phyloP scores from a whole-genome alignment of 352 stramenopile genomes.

The Globisporangium megalacanthum region DNA sequence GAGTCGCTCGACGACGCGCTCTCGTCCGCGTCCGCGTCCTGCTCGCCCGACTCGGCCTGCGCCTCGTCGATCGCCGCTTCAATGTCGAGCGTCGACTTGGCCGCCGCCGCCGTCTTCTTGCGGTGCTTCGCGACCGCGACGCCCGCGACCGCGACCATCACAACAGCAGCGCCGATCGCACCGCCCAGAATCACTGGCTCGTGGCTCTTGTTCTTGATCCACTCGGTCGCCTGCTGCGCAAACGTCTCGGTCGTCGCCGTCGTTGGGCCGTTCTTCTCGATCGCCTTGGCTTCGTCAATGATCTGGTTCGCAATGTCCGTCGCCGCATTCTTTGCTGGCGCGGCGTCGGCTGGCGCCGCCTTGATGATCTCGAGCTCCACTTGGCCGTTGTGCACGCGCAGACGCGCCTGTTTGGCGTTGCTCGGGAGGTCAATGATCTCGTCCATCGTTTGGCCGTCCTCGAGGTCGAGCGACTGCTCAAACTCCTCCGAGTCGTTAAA shows the following conservation, averaged over 20 bases:
- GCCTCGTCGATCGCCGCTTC: conserved; percentile 26
- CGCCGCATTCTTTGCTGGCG: conserved; percentile 11
- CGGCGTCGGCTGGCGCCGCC: conserved; percentile 11
- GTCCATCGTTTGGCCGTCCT: conserved; percentile 28
- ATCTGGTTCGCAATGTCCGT: conserved; percentile 11
- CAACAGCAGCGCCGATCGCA: conserved; percentile 38
- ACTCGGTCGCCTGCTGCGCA: conserved; percentile 32
- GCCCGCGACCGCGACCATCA: conserved; percentile 34
- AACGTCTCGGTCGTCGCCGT: conserved; percentile 26
- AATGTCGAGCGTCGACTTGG: conserved; percentile 36
- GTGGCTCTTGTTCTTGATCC: conserved; percentile 30
- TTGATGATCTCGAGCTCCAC: conserved; percentile 56
- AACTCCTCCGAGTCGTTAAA: conserved; percentile 44
- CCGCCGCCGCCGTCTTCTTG: conserved; percentile 31
- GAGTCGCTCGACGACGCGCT: conserved; percentile 18
- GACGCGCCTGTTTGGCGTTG: conserved; percentile 36
- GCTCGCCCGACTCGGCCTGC: conserved; percentile 30
- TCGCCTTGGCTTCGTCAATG: conserved; percentile 18
- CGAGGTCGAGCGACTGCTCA: conserved; percentile 41
- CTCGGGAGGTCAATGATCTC: conserved; percentile 43
- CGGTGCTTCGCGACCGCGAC: conserved; percentile 41
- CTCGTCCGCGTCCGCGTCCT: conserved; percentile 33
- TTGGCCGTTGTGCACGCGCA: conserved; percentile 41
- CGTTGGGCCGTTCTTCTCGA: conserved; percentile 3
- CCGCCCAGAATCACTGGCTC: conserved; percentile 33